A percentile compares a stretch with the other conserved stretches of the same genome.
Conservation (phyloP, 169 alveolate species). For the Cryptosporidium baileyi region DNA sequence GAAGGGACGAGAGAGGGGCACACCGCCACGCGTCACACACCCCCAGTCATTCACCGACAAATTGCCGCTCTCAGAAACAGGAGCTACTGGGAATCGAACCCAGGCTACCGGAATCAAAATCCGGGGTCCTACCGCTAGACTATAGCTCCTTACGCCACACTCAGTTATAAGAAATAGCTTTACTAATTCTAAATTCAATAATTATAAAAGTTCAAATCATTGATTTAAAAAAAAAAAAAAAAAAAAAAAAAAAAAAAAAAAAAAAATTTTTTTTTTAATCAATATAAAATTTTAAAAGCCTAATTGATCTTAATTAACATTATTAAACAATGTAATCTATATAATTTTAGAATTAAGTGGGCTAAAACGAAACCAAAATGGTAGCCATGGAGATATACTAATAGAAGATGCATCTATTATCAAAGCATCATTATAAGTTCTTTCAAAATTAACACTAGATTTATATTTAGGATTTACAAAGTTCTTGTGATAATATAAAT, state of each 20-base stretch:
- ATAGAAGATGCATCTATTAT: constrained; percentile 30
- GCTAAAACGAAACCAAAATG: constrained; percentile 33
- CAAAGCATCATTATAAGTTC: not conserved
- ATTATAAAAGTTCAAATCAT: too few species aligned
- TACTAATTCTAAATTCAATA: too few species aligned
- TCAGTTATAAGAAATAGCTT: too few species aligned
- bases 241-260: too few species aligned
- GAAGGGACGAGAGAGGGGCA: too few species aligned
- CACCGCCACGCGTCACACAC: too few species aligned
- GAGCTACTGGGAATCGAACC: constrained; percentile 73
- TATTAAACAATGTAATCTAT: not conserved
- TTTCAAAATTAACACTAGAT: not conserved
- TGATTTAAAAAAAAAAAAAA: too few species aligned
- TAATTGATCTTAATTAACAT: too few species aligned
- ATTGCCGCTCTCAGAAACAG: too few species aligned
- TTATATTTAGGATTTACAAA: constrained; percentile 24
- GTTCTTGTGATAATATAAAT: not conserved
- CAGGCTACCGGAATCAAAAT: constrained; percentile 73
- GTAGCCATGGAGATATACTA: constrained; percentile 50
- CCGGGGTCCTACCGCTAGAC: constrained; percentile 74
- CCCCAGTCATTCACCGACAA: too few species aligned
- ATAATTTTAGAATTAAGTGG: constrained; percentile 11
- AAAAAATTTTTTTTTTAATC: too few species aligned
- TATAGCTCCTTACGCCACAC: constrained; percentile 37
- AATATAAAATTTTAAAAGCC: too few species aligned